Evolutionary conservation across 2,329 filamentous ascomycete species (phyloP), one percentile per base, ranked within the genome.

Genomic region (Aureobasidium sp.): DNA sequence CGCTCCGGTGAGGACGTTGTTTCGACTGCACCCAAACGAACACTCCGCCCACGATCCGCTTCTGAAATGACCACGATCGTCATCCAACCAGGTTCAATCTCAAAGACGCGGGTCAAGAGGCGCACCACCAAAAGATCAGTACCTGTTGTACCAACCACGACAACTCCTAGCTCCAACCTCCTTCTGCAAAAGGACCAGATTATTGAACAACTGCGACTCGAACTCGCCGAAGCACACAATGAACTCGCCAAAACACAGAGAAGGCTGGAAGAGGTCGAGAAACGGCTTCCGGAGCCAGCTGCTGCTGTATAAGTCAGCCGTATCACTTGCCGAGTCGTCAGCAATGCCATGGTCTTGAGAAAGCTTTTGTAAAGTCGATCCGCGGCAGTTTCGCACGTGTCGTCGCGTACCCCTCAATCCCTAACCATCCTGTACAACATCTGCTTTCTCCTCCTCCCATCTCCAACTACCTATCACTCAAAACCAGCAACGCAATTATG

Each of bases 201-300:
- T 64, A 97, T 99, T 68, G 93, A 97, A 74, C 91, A 89, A 15
- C 80, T 99, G 65, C 85, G 92, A 62, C 83, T 97, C 34, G 94
- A 99, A 73, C 83, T 99, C 52, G 93, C 94, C 48, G 94, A 97
- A 75, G 88, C 90, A 22, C 91, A 97, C 74, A 95, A 97, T 76
- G 97, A 96, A 75, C 81, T 97, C 27, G 88, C 96, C 31, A 92
- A 97, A 74, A 87, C 93, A 61, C 91, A 97, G 76, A 96, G 96
- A 73, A 86, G 89, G 31, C 79, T 96, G 70, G 89, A 90, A 67
- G 91, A 96, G 74, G 83, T 97, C 15, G 92, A 97, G 77, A 88
- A 88, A 68, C 85, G 90, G 67, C 83, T 97, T 58, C 7, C 25
- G 14, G 14, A 42, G 37, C 15, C 11, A n/a, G 12, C 31, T 9